A percentile compares a stretch with the other conserved stretches of the same genome.
Evolutionary conservation across 2,329 filamentous ascomycete species (phyloP).

Genomic region (Botrytis byssoidea): DNA sequence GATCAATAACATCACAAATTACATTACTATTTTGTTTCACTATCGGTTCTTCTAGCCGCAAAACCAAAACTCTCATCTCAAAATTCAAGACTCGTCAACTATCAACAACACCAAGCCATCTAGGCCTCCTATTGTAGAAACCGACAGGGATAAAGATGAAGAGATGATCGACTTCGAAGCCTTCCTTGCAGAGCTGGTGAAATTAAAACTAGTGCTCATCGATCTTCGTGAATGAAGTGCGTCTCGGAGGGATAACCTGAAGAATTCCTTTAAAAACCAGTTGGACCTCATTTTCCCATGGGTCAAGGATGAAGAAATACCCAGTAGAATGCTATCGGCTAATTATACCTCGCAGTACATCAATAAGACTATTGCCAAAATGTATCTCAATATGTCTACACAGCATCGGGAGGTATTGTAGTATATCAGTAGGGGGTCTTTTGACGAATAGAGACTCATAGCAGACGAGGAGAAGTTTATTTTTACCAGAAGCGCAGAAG

Average conservation of each 20-base stretch:
- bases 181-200: neutral
- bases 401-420: too few species aligned
- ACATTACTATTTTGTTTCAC: neutral
- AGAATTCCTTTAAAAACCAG: neutral
- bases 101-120: too few species aligned
- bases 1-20: neutral
- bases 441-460: neutral
- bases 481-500: neutral
- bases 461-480: neutral
- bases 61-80: neutral
- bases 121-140: neutral
- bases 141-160: neutral
- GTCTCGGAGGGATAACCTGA: neutral
- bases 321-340: neutral
- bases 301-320: neutral
- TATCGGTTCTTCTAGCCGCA: neutral
- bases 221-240: neutral
- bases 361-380: neutral
- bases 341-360: too few species aligned
- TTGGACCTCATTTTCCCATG: neutral
- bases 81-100: neutral
- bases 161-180: neutral
- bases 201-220: too few species aligned
- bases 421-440: neutral
- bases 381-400: neutral